Evolutionary conservation across 2,329 filamentous ascomycete species (phyloP), one percentile per base, ranked within the genome.

Genomic region (Ophiostoma pallidulum): DNA sequence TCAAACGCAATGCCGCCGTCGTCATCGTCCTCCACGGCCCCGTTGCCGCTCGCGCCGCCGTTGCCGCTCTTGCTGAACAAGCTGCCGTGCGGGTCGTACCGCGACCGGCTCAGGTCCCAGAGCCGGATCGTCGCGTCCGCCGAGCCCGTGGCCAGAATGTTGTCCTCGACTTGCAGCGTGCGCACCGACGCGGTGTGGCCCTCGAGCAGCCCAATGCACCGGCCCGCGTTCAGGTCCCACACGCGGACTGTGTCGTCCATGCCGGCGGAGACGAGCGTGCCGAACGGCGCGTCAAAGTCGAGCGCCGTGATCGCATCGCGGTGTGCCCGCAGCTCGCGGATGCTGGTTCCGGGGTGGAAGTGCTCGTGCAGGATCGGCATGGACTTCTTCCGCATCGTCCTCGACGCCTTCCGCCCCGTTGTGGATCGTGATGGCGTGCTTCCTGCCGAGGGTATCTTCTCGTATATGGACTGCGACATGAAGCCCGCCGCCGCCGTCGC

Each of bases 381-480:
- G 0, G 90, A 94, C 64, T 86, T 88, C 52, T 84, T 77, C 48
- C 83, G 75, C 52, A 76, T 74, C 33, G 74, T 77, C 62, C 79
- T 75, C 38, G 66, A 65, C 56, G 72, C 73, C 57, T 71, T 73
- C 8, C 45, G 51, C 8, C 44, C 41, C 3, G 33, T 18, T 5
- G 31, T 32, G 14, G 66, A 55, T 59, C 71, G 74, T 8, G 73
- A 62, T 1, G 75, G 70, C 2, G 74, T 72, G 56, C 66, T 72
- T 19, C 63, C 63, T 24, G 67, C 61, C 9, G 68, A 66, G 1
- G 90, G 87, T 8, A 98, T 70, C 66, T 96, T 96, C 56, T 94
- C 86, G 64, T 97, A 98, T 57, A 98, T 87, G 12, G 90, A 96
- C 64, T 96, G 88, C 3, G 92, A 96, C 92, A 97, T 97, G 70